Base-by-base conservation (phyloP, 1,284 basidiomycete genomes). In the Anthracocystis panici-leucophaei region DNA sequence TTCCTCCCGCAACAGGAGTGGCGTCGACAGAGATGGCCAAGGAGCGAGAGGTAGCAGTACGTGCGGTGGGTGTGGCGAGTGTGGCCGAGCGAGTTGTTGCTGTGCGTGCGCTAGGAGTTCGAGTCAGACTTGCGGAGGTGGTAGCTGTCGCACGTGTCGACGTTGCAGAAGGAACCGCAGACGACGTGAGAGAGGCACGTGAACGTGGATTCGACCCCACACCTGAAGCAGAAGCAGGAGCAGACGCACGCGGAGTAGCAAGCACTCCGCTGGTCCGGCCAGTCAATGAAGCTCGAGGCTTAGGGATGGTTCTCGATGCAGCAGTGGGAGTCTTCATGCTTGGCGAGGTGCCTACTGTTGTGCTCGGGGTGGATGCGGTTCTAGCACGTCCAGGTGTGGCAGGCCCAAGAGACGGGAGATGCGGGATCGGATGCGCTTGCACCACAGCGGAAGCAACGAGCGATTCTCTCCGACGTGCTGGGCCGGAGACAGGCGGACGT, bases 401-500 rank as follows among this genome's bases (percentile, higher is more conserved):
- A 20, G 62, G 51, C 16, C 49, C 69, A 0, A 72, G 63, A 6
- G 69, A 59, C 6, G 69, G 69, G 3, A 72, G 50, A 31, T 58
- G 35, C 10, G 63, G 69, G 29, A 71, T 46, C 0, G 63, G 59
- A 9, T 72, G 63, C 20, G 69, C 40, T 38, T 65, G 69, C 14
- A 49, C 58, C 10, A 51, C 62, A 8, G 58, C 54, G 25, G 65
- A 20, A 14, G 71, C 61, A 6, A 53, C 63, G 4, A 75, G 64
- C 2, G 63, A 66, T 23, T 75, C 73, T 5, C 73, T 31, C 18
- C 73, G 66, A 2, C 57, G 54, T 4, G 61, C 67, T 3, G 62
- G 59, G 6, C 73, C 73, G 2, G 64, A 70, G 0, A 75, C 73
- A 21, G 73, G 73, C 7, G 73, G 67, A 5, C 73, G 67, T 3